Evolutionary conservation across 2,329 filamentous ascomycete species (phyloP).

Genomic region (Cytospora chrysosperma): DNA sequence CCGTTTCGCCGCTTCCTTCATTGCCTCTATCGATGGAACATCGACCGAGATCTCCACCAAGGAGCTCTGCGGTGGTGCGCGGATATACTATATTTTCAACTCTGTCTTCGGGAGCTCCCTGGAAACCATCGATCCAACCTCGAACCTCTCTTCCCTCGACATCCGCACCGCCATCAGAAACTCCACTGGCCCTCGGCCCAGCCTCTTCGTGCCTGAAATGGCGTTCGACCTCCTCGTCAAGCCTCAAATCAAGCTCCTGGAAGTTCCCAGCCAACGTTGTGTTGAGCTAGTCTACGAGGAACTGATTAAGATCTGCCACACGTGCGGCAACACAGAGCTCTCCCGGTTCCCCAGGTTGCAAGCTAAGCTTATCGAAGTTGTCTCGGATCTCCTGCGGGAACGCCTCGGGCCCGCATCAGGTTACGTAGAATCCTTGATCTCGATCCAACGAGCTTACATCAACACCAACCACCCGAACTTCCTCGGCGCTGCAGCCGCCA

Average conservation of each 20-base stretch:
- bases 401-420: conserved; percentile 82
- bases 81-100: conserved; percentile 99
- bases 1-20: conserved; percentile 94
- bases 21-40: conserved; percentile 97
- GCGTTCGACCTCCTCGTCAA: conserved; percentile 97
- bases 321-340: conserved; percentile 92
- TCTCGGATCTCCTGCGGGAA: conserved; percentile 92
- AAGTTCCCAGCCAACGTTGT: conserved; percentile 91
- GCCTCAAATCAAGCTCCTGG: conserved; percentile 95
- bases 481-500: conserved; percentile 90
- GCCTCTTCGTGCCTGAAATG: conserved; percentile 94
- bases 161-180: conserved; percentile 97
- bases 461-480: conserved; percentile 99
- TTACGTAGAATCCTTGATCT: conserved; percentile 95
- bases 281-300: conserved; percentile 98
- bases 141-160: conserved; percentile 89
- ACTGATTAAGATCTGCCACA: conserved; percentile 98
- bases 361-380: conserved; percentile 95
- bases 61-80: conserved; percentile 88
- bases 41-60: conserved; percentile 99
- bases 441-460: conserved; percentile 97
- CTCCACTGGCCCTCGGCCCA: conserved; percentile 92
- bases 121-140: conserved; percentile 93
- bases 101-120: conserved; percentile 96
- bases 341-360: conserved; percentile 89